Percentiles rank a stretch among this genome's conserved stretches.
phyloP scores from a whole-genome alignment of 192 early-diverging fungal species.

The Coemansia sp. region DNA sequence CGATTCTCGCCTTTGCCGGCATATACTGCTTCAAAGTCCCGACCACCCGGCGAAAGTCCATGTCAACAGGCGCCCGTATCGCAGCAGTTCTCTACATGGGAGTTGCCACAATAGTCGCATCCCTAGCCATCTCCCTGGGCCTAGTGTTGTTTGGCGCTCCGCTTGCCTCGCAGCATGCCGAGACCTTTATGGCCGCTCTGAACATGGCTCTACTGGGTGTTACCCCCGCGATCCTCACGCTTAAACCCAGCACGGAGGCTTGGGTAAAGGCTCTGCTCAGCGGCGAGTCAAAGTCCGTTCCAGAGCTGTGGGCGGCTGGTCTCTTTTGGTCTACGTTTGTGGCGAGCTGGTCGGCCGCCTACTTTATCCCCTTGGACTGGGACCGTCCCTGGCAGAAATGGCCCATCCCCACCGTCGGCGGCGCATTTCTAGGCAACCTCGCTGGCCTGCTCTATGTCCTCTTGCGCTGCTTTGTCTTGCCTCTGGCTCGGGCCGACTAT shows the following conservation, averaged over 20 bases:
- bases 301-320: slow-evolving; percentile 48
- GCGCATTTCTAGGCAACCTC: slow-evolving; percentile 45
- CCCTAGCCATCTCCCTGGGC: slow-evolving; percentile 1
- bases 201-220: slow-evolving; percentile 39
- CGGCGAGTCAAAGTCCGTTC: slow-evolving; percentile 14
- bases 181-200: slow-evolving; percentile 36
- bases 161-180: slow-evolving; percentile 16
- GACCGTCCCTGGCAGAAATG: slow-evolving; percentile 50
- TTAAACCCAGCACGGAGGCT: slow-evolving; percentile 8
- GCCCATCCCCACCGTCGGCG: slow-evolving; percentile 47
- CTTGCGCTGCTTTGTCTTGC: slow-evolving; percentile 38
- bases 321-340: slow-evolving; percentile 48
- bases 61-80: slow-evolving; percentile 4
- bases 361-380: slow-evolving; percentile 54
- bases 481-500: slow-evolving; percentile 29
- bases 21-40: slow-evolving; percentile 42
- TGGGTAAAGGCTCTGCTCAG: slow-evolving; percentile 36
- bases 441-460: slow-evolving; percentile 34
- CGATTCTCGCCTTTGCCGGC: slow-evolving; percentile 32
- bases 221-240: slow-evolving; percentile 40
- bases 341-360: slow-evolving; percentile 28
- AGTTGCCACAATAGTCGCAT: slow-evolving; percentile 8
- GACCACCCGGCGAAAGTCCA: neutral
- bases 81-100: slow-evolving; percentile 6
- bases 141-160: slow-evolving; percentile 51